A percentile compares a stretch with the other conserved stretches of the same genome.
Conservation (phyloP, 2,329 filamentous ascomycete genomes). For the Trematosphaeria pertusa region DNA sequence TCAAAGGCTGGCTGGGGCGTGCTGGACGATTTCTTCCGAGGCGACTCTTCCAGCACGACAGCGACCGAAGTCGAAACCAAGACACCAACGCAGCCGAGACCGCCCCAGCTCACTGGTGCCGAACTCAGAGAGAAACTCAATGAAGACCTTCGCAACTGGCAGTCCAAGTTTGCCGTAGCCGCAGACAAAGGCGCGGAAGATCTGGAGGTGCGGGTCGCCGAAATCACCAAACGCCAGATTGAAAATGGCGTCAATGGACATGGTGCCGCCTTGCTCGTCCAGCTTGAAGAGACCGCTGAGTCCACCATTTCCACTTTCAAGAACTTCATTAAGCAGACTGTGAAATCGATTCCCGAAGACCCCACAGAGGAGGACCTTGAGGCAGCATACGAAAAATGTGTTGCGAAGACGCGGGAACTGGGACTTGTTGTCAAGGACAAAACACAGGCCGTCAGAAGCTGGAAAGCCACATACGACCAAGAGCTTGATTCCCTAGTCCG, state of each 20-base stretch:
- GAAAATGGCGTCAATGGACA: slow-evolving; percentile 69
- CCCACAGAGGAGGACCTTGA: slow-evolving; percentile 61
- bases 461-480: slow-evolving; percentile 75
- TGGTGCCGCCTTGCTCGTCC: slow-evolving; percentile 70
- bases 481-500: slow-evolving; percentile 73
- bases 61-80: slow-evolving; percentile 24
- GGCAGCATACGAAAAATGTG: slow-evolving; percentile 60
- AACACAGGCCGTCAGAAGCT: slow-evolving; percentile 77
- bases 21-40: slow-evolving; percentile 39
- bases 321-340: slow-evolving; percentile 65
- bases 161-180: slow-evolving; percentile 84
- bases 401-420: slow-evolving; percentile 67
- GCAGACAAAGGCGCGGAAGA: slow-evolving; percentile 83
- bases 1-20: slow-evolving; percentile 38
- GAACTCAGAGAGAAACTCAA: slow-evolving; percentile 68
- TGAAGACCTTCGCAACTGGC: slow-evolving; percentile 83
- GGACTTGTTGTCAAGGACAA: slow-evolving; percentile 77
- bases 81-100: slow-evolving; percentile 22
- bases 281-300: slow-evolving; percentile 72
- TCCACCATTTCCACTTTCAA: slow-evolving; percentile 72
- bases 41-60: slow-evolving; percentile 29
- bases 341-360: slow-evolving; percentile 64
- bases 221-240: slow-evolving; percentile 78
- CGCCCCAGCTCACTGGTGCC: slow-evolving; percentile 35
- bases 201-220: slow-evolving; percentile 65